Evolutionary conservation across 2,329 filamentous ascomycete genomes (phyloP).

Genomic region (Hypoxylon rubiginosum): DNA sequence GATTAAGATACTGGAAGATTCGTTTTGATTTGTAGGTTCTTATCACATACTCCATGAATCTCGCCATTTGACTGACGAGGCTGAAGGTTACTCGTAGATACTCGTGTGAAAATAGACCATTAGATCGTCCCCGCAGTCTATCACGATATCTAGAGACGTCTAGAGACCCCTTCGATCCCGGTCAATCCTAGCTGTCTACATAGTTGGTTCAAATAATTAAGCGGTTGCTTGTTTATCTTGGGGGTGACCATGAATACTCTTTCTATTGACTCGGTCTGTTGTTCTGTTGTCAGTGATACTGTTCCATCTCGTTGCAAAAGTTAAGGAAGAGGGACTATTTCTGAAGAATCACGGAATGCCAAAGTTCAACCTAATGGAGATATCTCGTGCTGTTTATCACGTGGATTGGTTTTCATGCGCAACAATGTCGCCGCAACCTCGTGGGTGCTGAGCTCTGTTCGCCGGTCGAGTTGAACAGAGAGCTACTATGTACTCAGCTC

Average conservation of each 20-base stretch:
- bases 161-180: too few species aligned
- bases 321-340: background rate
- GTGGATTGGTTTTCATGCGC: background rate
- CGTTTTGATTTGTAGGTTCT: background rate
- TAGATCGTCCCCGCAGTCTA: too few species aligned
- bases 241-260: too few species aligned
- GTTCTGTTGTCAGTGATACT: too few species aligned
- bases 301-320: too few species aligned
- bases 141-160: too few species aligned
- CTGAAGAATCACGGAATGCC: background rate
- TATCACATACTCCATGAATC: background rate
- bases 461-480: constrained; percentile 1
- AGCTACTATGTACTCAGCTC: background rate
- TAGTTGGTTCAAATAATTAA: too few species aligned
- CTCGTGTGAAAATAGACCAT: too few species aligned
- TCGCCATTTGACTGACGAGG: background rate
- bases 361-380: background rate
- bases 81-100: background rate
- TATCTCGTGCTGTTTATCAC: background rate
- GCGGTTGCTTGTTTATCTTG: too few species aligned
- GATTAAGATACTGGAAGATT: background rate
- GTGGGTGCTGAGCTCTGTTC: background rate
- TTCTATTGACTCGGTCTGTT: too few species aligned
- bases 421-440: background rate
- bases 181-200: too few species aligned